A percentile compares a stretch with the other conserved stretches of the same genome.
Conservation (phyloP, 1,139 yeast species). For the Casaregolazyma lundiana region DNA sequence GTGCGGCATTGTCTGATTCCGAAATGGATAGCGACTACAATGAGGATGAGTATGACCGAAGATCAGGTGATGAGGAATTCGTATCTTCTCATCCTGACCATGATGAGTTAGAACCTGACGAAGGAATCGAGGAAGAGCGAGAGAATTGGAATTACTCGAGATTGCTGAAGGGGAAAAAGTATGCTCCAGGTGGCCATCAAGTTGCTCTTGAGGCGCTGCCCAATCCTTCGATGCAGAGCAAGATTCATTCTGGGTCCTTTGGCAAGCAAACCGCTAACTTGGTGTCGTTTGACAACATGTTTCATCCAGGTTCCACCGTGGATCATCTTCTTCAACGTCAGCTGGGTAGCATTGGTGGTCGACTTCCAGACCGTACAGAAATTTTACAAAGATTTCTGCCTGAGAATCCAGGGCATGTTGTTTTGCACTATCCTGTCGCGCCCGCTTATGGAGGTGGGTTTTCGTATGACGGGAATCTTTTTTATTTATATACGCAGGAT, state of each 20-base stretch:
- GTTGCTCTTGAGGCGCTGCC: slow-evolving; percentile 16
- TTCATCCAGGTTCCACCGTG: slow-evolving; percentile 12
- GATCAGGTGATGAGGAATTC: slow-evolving; percentile 2
- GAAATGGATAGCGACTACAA: slow-evolving; percentile 11
- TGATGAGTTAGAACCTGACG: slow-evolving; percentile 1
- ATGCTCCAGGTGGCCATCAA: slow-evolving; percentile 7
- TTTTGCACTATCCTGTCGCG: slow-evolving; percentile 17
- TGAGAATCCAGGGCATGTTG: slow-evolving; percentile 16
- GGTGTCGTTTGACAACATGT: not conserved
- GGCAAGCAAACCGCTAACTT: slow-evolving; percentile 4
- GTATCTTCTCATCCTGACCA: not conserved
- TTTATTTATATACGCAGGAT: slow-evolving; percentile 28
- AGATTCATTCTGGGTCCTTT: slow-evolving; percentile 14
- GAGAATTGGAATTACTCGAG: slow-evolving; percentile 4
- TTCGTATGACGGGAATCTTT: slow-evolving; percentile 28
- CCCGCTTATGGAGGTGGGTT: slow-evolving; percentile 31
- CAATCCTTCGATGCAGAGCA: slow-evolving; percentile 10
- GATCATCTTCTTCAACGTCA: slow-evolving; percentile 14
- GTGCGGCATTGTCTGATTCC: not conserved
- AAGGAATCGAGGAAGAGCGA: slow-evolving; percentile 1
- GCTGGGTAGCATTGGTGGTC: slow-evolving; percentile 10
- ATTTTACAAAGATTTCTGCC: slow-evolving; percentile 19
- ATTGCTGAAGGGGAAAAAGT: not conserved
- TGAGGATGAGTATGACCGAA: slow-evolving; percentile 4
- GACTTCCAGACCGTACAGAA: slow-evolving; percentile 13